Base-by-base conservation (phyloP, 1,284 basidiomycete species). In the Trichosporon asahii region DNA sequence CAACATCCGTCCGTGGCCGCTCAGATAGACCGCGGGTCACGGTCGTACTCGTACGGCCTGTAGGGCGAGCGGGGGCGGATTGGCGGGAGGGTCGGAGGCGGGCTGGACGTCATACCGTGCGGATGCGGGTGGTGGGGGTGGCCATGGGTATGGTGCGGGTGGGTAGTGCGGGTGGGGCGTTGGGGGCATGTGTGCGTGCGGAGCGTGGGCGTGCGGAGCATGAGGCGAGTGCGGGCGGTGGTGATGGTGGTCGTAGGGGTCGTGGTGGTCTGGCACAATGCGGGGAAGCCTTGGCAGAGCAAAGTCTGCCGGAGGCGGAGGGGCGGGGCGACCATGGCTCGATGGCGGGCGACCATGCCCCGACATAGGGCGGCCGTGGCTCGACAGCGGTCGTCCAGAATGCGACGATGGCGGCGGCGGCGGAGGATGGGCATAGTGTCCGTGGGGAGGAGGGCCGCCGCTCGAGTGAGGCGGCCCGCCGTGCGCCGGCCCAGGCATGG, bases 41-140 rank as follows among this genome's bases (percentile, higher is more conserved):
- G 61, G 2, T 73, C 72, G 27, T 73, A 73, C 1, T 66, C 57
- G 11, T 65, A 57, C 5, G 65, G 67, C 37, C 63, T 68, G 2
- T 60, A 68, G 9, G 68, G 71, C 23, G 71, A 70, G n/a, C 65
- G 68, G 23, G 49, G 40, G 12, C 72, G 72, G 25, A 73, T 73
- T 3, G 72, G 72, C 8, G 72, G 72, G 6, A 73, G 67, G 3
- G 68, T 63, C 0, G 69, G 65, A 2, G 71, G 69, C 6, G 71
- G 71, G 23, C 69, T 72, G 1, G 35, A 8, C n/a, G 49, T 37
- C 25, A 35, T n/a, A 35, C 21, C 35, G 53, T 37, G 35, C 35
- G 35, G 11, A 12, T 37, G 35, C 35, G 35, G 35, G 14, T 37
- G 35, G 35, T 37, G 35, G 35, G 35, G 35, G 35, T 60, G 35